These are phyloP conservation scores for Cystobasidium slooffiae DNA, from an alignment of 1,284 basidiomycete species.

Conservation along the genomic window DNA sequence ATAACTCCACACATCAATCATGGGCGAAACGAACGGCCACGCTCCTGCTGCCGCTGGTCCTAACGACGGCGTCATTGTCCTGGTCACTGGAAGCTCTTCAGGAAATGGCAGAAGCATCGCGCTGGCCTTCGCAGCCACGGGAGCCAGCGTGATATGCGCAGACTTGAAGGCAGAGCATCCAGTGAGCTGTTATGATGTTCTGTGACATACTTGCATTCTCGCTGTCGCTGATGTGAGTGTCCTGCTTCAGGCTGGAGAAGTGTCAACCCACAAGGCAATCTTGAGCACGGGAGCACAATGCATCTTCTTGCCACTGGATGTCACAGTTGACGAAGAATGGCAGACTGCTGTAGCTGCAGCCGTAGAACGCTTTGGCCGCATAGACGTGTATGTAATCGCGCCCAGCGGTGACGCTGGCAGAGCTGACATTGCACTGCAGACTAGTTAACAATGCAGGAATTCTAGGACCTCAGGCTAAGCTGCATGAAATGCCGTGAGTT, in stretches of 20 bases:
- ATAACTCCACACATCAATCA: neutral
- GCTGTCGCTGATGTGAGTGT: neutral
- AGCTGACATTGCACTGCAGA: conserved; percentile 6
- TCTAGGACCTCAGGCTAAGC: conserved; percentile 28
- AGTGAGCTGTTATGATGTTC: neutral
- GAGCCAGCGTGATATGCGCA: conserved; percentile 36
- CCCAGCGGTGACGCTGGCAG: too few species aligned
- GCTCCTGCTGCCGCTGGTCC: neutral
- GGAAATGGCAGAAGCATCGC: conserved; percentile 45
- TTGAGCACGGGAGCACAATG: conserved; percentile 28
- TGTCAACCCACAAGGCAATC: conserved; percentile 41
- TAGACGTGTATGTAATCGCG: conserved; percentile 42
- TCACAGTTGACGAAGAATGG: conserved; percentile 39
- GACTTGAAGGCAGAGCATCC: conserved; percentile 35
- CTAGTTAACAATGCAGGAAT: conserved; percentile 45
- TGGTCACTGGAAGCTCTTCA: conserved; percentile 41
- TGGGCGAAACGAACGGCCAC: conserved; percentile 14
- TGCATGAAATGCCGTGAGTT: conserved; percentile 42
- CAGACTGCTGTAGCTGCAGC: conserved; percentile 20
- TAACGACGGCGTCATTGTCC: conserved; percentile 39
- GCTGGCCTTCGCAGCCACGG: conserved; percentile 39
- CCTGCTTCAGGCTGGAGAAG: conserved; percentile 24
- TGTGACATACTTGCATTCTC: neutral
- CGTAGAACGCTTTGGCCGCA: conserved; percentile 32
- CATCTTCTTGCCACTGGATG: conserved; percentile 43